Percentiles rank a stretch among this genome's conserved stretches.
Evolutionary conservation across 73 alveolate species (phyloP).

Genomic region (Paramecium sexaurelia): DNA sequence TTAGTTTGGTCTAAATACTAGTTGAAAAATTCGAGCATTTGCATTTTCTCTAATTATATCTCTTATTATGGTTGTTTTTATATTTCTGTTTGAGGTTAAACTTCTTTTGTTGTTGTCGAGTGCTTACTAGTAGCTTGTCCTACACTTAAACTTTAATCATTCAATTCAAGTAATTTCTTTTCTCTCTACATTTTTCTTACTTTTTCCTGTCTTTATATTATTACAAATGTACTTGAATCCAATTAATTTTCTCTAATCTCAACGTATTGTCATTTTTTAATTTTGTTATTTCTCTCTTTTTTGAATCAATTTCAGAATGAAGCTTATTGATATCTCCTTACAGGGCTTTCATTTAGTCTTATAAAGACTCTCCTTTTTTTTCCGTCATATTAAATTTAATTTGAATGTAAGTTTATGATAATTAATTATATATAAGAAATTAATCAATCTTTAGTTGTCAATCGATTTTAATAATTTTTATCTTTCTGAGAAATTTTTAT

Average conservation of each 20-base stretch:
- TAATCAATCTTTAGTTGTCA: neutral
- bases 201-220: neutral
- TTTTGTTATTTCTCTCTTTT: neutral
- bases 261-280: slow-evolving; percentile 21
- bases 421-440: neutral
- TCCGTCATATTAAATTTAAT: neutral
- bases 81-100: neutral
- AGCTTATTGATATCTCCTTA: neutral
- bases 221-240: neutral
- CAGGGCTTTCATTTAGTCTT: neutral
- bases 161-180: neutral
- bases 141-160: slow-evolving; percentile 6
- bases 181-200: slow-evolving; percentile 6
- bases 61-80: neutral
- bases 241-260: slow-evolving; percentile 8
- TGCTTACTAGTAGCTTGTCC: neutral
- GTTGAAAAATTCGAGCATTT: slow-evolving; percentile 13
- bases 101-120: neutral
- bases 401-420: neutral
- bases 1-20: neutral
- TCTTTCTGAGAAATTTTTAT: too few species aligned
- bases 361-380: neutral
- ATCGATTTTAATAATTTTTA: too few species aligned
- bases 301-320: slow-evolving; percentile 1
- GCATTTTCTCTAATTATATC: neutral